Evolutionary conservation across 208 protist genomes (phyloP).

Genomic region (Leishmania martiniquensis): DNA sequence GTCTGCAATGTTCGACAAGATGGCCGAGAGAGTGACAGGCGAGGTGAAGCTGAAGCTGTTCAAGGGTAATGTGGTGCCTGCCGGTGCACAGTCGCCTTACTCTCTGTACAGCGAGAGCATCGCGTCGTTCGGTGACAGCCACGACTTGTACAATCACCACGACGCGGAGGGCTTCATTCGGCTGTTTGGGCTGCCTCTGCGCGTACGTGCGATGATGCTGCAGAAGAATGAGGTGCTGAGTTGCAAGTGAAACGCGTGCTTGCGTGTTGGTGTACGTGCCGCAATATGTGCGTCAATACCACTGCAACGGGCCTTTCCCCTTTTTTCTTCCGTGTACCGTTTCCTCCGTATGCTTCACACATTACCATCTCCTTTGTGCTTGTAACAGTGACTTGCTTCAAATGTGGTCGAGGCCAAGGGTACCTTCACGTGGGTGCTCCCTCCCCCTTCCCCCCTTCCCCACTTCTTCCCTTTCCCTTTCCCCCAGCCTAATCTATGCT

Average conservation of each 20-base stretch:
- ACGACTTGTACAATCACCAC: constrained; percentile 36
- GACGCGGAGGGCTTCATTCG: constrained; percentile 38
- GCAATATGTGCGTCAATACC: neutral
- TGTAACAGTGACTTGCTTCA: too few relatives aligned
- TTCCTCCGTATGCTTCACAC: neutral
- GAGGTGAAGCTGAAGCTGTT: constrained; percentile 42
- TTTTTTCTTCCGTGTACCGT: neutral
- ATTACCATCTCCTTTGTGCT: neutral
- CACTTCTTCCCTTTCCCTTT: neutral
- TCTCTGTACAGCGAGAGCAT: constrained; percentile 41
- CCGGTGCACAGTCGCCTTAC: constrained; percentile 22
- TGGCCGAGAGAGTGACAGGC: constrained; percentile 34
- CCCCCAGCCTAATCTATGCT: too few relatives aligned
- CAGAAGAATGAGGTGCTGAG: neutral
- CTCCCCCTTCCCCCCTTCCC: neutral
- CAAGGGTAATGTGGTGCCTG: constrained; percentile 30
- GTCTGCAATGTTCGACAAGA: constrained; percentile 30
- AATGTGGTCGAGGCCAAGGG: neutral
- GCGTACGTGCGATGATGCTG: neutral
- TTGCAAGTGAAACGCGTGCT: neutral
- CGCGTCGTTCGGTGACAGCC: constrained; percentile 33
- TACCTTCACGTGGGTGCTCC: neutral
- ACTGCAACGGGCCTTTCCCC: neutral
- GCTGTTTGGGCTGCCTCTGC: constrained; percentile 34
- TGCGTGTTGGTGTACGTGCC: neutral